Conservation (phyloP, 306 rosid species). For the Erythrophleum fordii region DNA sequence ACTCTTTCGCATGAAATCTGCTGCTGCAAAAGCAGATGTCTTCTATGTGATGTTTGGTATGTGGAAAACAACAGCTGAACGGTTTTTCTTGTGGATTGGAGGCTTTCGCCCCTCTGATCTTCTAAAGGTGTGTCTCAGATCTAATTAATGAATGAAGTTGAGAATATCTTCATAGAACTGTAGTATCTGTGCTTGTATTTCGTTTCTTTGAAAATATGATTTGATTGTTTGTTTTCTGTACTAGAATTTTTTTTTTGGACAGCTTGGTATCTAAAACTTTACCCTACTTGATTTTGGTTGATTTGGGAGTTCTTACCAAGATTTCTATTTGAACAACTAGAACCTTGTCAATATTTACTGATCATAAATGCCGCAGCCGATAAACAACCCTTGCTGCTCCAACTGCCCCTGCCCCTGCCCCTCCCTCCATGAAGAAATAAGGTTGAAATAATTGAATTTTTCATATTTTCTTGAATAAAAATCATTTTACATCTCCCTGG, state of each 20-base stretch:
- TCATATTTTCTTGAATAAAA: background rate
- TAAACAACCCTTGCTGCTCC: background rate
- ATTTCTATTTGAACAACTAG: background rate
- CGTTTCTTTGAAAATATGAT: background rate
- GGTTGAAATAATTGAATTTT: background rate
- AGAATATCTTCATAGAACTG: constrained; percentile 9
- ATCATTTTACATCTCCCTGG: background rate
- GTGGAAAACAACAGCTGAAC: constrained; percentile 95
- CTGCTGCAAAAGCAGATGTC: constrained; percentile 89
- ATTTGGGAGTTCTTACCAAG: background rate
- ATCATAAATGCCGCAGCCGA: background rate
- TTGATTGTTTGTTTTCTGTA: background rate
- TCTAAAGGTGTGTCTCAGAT: constrained; percentile 66
- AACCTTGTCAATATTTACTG: background rate
- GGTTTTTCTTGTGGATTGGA: constrained; percentile 95
- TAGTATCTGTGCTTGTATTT: background rate
- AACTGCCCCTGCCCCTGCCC: background rate
- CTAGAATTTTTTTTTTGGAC: background rate
- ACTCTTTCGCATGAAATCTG: constrained; percentile 80
- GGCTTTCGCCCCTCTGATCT: constrained; percentile 98
- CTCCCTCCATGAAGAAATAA: background rate
- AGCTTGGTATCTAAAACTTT: background rate
- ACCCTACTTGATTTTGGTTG: background rate
- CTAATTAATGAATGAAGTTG: background rate
- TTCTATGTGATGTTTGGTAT: constrained; percentile 89